Evolutionary conservation across 2,329 filamentous ascomycete genomes (phyloP).

Genomic region (Aspergillus pseudoterreus): DNA sequence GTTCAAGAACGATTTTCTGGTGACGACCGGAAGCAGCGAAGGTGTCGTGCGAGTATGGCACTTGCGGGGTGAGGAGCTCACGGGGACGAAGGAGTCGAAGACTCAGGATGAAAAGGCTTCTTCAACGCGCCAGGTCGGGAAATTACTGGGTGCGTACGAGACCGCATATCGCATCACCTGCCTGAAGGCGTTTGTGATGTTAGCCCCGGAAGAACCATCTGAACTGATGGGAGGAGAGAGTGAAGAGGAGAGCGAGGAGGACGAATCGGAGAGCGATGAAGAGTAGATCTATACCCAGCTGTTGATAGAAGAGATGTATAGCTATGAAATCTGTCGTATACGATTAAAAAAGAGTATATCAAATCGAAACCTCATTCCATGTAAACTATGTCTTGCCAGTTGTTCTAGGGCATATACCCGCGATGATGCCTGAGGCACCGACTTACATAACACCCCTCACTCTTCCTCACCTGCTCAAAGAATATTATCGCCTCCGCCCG

Average conservation of each 20-base stretch:
- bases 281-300: conserved; percentile 15
- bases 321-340: no score
- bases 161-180: conserved; percentile 89
- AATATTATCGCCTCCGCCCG: conserved; percentile 30
- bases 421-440: not conserved
- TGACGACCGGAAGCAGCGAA: conserved; percentile 79
- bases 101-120: conserved; percentile 14
- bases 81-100: conserved; percentile 11
- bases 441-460: not conserved
- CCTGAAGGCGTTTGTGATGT: conserved; percentile 80
- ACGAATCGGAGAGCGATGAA: conserved; percentile 4
- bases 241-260: conserved; percentile 21
- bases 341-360: no score
- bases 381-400: no score
- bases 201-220: conserved; percentile 52
- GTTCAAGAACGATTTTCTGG: conserved; percentile 45
- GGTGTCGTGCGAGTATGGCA: conserved; percentile 79
- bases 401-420: no score
- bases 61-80: conserved; percentile 41
- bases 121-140: conserved; percentile 52
- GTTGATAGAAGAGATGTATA: conserved; percentile 3
- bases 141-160: conserved; percentile 71
- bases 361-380: no score
- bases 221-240: conserved; percentile 50
- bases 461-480: conserved; percentile 32